Conservation (phyloP, 2,329 filamentous ascomycete species). For the Venturia effusa region DNA sequence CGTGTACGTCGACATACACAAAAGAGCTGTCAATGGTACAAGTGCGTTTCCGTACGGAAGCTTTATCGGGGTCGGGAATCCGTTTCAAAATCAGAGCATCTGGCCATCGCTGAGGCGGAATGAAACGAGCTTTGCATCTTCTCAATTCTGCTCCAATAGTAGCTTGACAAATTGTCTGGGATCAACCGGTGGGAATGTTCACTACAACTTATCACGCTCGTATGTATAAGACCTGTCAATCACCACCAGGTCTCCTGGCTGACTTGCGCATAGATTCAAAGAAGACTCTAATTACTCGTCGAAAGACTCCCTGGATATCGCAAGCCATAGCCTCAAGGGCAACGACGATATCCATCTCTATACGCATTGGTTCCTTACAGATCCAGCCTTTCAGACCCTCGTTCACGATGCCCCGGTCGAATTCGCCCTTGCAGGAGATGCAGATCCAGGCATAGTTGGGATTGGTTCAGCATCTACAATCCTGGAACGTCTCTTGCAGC, state of each 20-base stretch:
- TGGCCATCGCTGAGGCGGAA: slow-evolving; percentile 33
- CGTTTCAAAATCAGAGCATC: slow-evolving; percentile 33
- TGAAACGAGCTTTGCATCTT: slow-evolving; percentile 28
- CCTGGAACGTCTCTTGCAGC: slow-evolving; percentile 24
- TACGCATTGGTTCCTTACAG: slow-evolving; percentile 30
- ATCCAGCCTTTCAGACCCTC: slow-evolving; percentile 26
- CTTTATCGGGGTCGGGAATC: slow-evolving; percentile 32
- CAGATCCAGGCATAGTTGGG: slow-evolving; percentile 26
- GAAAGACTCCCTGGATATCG: slow-evolving; percentile 12
- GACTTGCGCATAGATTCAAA: slow-evolving; percentile 6
- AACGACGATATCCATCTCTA: slow-evolving; percentile 27
- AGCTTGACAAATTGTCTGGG: slow-evolving; percentile 23
- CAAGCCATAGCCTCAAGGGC: slow-evolving; percentile 20
- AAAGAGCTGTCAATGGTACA: slow-evolving; percentile 30
- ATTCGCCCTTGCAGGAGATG: slow-evolving; percentile 22
- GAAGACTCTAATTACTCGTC: neutral
- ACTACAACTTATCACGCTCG: slow-evolving; percentile 21
- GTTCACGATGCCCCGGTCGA: slow-evolving; percentile 25
- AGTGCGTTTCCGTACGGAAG: slow-evolving; percentile 32
- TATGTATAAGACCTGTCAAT: slow-evolving; percentile 13
- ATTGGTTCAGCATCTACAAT: slow-evolving; percentile 31
- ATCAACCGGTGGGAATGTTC: slow-evolving; percentile 26
- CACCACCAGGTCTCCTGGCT: neutral
- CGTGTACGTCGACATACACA: slow-evolving; percentile 35
- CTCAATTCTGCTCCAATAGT: slow-evolving; percentile 25